phyloP scores from a whole-genome alignment of 1,139 yeast species.

The Geotrichum phurueaensis region DNA sequence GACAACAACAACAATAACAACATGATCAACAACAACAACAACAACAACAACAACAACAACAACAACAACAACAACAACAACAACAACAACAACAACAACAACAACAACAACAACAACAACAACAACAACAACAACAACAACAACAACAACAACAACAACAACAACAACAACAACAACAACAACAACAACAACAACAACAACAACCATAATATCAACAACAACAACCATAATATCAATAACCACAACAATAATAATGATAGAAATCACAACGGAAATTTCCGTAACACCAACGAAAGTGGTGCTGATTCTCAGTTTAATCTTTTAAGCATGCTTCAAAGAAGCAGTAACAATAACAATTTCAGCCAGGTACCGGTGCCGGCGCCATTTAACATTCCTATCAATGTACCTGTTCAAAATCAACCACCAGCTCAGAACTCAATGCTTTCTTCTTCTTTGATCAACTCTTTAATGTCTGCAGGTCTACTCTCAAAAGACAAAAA shows the following conservation, averaged over 20 bases:
- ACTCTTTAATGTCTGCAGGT: slow-evolving; percentile 16
- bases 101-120: slow-evolving; percentile 25
- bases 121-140: slow-evolving; percentile 20
- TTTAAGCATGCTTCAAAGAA: background rate
- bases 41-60: background rate
- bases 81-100: slow-evolving; percentile 23
- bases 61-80: background rate
- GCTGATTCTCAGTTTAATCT: slow-evolving; percentile 1
- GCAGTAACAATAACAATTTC: background rate
- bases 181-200: background rate
- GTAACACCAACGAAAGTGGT: background rate
- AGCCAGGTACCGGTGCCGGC: background rate
- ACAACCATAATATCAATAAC: background rate
- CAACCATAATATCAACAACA: too few species aligned
- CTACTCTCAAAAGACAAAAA: slow-evolving; percentile 1
- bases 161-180: background rate
- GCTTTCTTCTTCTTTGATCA: slow-evolving; percentile 7
- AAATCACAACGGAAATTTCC: background rate
- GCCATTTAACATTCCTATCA: background rate
- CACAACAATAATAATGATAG: background rate
- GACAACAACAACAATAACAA: background rate
- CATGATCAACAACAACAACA: background rate
- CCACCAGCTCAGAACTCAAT: background rate
- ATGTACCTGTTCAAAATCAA: background rate
- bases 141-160: slow-evolving; percentile 18